Percentiles rank a stretch among this genome's conserved stretches.
These are phyloP conservation scores for Apodospora peruviana DNA, from an alignment of 495 filamentous ascomycete genomes.

Conservation along the genomic window DNA sequence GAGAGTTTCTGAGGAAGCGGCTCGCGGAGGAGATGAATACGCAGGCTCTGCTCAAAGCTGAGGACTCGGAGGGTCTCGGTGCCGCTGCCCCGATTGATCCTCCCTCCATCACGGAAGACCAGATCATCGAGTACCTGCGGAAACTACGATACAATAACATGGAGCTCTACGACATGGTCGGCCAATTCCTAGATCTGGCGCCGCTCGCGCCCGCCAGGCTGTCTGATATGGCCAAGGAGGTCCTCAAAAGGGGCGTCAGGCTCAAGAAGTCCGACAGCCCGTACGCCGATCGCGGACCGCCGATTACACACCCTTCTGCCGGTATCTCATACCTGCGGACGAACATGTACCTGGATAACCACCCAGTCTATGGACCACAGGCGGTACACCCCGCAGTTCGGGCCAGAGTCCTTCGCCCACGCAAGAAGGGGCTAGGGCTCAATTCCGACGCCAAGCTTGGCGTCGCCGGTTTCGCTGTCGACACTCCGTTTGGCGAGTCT, in stretches of 20 bases:
- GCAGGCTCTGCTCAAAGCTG: conserved; percentile 40
- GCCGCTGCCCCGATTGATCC: conserved; percentile 19
- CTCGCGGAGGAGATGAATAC: too few relatives aligned
- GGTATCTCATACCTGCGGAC: conserved; percentile 82
- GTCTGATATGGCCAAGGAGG: background rate
- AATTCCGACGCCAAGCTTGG: conserved; percentile 32
- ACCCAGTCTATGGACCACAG: conserved; percentile 78
- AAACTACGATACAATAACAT: conserved; percentile 47
- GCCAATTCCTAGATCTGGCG: conserved; percentile 52
- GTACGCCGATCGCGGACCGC: conserved; percentile 60
- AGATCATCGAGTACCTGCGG: conserved; percentile 57
- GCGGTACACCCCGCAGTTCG: conserved; percentile 53
- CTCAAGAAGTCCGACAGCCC: conserved; percentile 24
- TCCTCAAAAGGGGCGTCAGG: conserved; percentile 3
- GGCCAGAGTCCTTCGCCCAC: conserved; percentile 64
- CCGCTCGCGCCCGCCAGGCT: conserved; percentile 25
- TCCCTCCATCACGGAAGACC: conserved; percentile 49
- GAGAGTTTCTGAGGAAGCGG: conserved; percentile 48
- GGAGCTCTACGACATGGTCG: conserved; percentile 42
- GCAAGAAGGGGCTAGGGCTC: conserved; percentile 5
- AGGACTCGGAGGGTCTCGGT: conserved; percentile 44
- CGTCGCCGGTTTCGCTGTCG: conserved; percentile 44
- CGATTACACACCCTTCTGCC: conserved; percentile 84
- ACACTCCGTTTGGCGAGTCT: conserved; percentile 22
- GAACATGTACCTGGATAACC: conserved; percentile 63